Evolutionary conservation across 2,329 filamentous ascomycete genomes (phyloP).

Genomic region (Thelonectria blattea): DNA sequence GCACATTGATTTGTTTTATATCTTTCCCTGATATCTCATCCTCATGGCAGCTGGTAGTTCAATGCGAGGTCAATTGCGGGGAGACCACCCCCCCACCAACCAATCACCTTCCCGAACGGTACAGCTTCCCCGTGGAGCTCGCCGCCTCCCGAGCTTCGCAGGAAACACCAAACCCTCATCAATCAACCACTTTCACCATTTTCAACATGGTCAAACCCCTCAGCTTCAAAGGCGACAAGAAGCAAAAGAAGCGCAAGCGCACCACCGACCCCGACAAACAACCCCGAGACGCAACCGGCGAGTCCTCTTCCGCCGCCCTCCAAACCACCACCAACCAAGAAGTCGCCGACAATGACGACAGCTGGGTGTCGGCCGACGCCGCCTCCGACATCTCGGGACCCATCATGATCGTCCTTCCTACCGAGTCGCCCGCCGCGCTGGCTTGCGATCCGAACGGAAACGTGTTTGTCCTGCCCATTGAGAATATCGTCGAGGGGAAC

Average conservation of each 20-base stretch:
- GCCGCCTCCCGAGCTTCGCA: constrained; percentile 45
- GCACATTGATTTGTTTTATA: neutral
- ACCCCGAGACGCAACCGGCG: constrained; percentile 37
- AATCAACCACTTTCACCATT: neutral
- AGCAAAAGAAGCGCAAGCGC: constrained; percentile 89
- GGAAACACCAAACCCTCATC: neutral
- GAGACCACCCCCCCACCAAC: constrained; percentile 34
- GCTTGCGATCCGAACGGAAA: constrained; percentile 87
- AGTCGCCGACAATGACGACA: constrained; percentile 71
- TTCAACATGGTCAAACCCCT: constrained; percentile 82
- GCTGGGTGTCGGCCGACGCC: constrained; percentile 86
- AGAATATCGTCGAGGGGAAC: constrained; percentile 88
- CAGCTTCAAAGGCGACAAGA: constrained; percentile 97
- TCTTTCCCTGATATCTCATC: constrained; percentile 3
- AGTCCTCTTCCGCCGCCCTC: constrained; percentile 7
- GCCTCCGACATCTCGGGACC: constrained; percentile 80
- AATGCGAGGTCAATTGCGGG: constrained; percentile 13
- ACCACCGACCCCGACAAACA: constrained; percentile 58
- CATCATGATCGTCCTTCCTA: constrained; percentile 81
- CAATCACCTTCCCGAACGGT: constrained; percentile 25
- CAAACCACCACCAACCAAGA: constrained; percentile 33
- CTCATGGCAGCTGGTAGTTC: neutral
- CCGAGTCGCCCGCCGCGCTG: constrained; percentile 73
- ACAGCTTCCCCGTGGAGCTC: constrained; percentile 39
- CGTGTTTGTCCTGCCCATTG: constrained; percentile 80